phyloP scores from a whole-genome alignment of 139 green algal species.

The Coelastrella sp. region DNA sequence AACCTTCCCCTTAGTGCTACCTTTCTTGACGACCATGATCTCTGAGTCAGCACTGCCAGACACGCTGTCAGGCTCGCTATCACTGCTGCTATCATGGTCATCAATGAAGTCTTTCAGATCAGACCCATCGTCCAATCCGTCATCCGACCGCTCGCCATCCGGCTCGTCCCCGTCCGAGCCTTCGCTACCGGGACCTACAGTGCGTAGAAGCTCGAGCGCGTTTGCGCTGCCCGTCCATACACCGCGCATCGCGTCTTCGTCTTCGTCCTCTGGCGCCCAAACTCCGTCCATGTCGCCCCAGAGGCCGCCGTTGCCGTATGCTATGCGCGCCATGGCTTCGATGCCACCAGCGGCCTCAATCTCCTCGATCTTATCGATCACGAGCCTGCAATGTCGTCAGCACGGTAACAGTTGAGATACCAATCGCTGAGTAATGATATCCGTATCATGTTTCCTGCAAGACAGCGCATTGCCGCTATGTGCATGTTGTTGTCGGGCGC shows the following conservation, averaged over 20 bases:
- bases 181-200: neutral
- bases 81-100: neutral
- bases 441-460: too few species aligned
- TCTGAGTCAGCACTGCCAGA: neutral
- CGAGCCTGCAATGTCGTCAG: neutral
- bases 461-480: too few species aligned
- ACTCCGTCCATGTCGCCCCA: conserved; percentile 20
- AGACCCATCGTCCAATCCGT: neutral
- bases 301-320: neutral
- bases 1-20: neutral
- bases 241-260: neutral
- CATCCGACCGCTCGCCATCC: neutral
- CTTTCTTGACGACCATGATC: neutral
- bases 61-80: neutral
- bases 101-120: neutral
- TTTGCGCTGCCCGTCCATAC: neutral
- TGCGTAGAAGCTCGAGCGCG: neutral
- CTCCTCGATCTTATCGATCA: conserved; percentile 22
- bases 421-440: too few species aligned
- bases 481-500: too few species aligned
- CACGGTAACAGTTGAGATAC: too few species aligned
- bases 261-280: conserved; percentile 26
- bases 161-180: neutral
- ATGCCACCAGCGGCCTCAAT: conserved; percentile 10
- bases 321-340: conserved; percentile 8